Base-by-base conservation (phyloP, 1,139 yeast species). In the Meyerozyma athensensis region DNA sequence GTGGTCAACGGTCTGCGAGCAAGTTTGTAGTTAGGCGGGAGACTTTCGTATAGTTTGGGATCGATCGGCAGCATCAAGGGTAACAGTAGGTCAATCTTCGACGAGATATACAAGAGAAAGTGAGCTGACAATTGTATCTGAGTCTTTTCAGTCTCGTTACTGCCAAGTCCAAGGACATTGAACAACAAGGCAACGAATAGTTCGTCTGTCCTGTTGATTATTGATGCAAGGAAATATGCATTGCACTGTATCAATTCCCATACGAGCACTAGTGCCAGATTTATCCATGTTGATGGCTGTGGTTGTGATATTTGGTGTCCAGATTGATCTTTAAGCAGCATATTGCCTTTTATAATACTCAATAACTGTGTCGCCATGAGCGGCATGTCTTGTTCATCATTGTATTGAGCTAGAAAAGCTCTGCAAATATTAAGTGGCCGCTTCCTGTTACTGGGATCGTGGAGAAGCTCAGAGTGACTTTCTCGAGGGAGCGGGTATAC, bases 241-340 rank as follows among this genome's bases (percentile, higher is more conserved):
- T 90, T 90, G 48, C 89, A 81, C 54, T 86, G 94, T 28, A 78
- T 62, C 36, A 87, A 59, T 51, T 86, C 96, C 86, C 95, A 86
- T 16, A 84, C 52, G 7, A 90, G 54, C 58, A 84, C 71, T 4
- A 78, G 55, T 17, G 76, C 54, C 49, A 85, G 92, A 3, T 63
- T 56, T 3, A 77, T 56, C 78, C 84, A 72, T 2, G 69, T 48
- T 0, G 80, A 68, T 1, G 81, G 66, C 8, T 58, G 59, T 39
- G 8, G 26, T 45, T 46, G 23, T 36, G 12, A 12, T 12, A 4
- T 12, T 19, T 26, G 16, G 7, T 10, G 7, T 18, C 43, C 12
- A 56, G 35, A 8, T 50, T 36, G 35, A 56, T 53, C 31, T 47
- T 40, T 40, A 16, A 40, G 41, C n/a, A 34, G 38, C 35, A 76